Conservation (phyloP, 805 yeast genomes). For the Lipomyces sp. region DNA sequence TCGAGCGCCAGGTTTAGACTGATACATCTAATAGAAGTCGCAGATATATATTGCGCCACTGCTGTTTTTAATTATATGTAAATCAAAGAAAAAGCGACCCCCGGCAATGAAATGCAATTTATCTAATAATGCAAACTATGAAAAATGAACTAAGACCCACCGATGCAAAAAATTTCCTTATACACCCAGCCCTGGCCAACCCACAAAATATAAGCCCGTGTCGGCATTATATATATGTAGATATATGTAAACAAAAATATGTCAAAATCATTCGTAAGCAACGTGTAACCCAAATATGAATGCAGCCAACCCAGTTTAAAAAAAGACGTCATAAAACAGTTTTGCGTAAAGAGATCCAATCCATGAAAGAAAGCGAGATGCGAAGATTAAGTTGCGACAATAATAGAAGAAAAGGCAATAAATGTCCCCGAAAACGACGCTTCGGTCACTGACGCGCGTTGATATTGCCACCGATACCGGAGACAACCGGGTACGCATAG, state of each 20-base stretch:
- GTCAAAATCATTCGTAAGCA: background rate
- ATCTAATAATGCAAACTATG: too few relatives aligned
- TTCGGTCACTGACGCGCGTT: too few relatives aligned
- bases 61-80: background rate
- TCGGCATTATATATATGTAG: background rate
- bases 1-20: slow-evolving; percentile 49
- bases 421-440: too few relatives aligned
- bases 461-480: too few relatives aligned
- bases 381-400: too few relatives aligned
- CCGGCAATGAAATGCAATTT: too few relatives aligned
- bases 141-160: too few relatives aligned
- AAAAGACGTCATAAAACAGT: background rate
- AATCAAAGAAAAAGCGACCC: background rate
- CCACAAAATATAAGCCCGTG: background rate
- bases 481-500: too few relatives aligned
- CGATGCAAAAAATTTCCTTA: too few relatives aligned
- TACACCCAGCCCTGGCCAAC: too few relatives aligned
- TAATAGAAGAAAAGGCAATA: too few relatives aligned
- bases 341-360: background rate
- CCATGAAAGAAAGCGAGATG: too few relatives aligned
- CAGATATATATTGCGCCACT: background rate
- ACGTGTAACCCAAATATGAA: background rate
- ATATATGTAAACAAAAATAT: background rate
- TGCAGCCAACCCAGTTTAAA: background rate
- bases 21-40: background rate